A percentile compares a stretch with the other conserved stretches of the same genome.
Conservation (phyloP, 257 asterid species). For the Nicotiana paniculata region DNA sequence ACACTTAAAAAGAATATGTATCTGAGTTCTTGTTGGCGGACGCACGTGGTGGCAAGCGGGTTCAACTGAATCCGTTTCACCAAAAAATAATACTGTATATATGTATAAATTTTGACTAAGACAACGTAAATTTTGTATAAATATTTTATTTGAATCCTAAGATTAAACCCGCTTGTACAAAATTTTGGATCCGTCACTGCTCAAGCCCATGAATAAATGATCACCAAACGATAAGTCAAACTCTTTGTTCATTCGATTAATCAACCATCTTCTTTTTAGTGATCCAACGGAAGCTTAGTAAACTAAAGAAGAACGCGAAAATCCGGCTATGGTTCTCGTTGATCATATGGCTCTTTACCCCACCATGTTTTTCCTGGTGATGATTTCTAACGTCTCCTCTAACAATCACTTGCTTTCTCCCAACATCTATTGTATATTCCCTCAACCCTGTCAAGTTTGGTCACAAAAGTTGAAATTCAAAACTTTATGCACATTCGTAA, state of each 20-base stretch:
- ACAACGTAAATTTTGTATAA: no score
- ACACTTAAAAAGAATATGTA: not conserved
- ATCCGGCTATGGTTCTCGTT: not conserved
- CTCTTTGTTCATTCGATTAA: not conserved
- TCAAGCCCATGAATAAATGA: not conserved
- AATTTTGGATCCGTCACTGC: no score
- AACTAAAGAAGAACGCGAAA: not conserved
- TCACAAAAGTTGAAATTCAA: not conserved
- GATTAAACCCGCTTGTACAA: no score
- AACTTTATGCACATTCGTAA: not conserved
- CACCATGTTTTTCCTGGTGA: not conserved
- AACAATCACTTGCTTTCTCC: constrained; percentile 13
- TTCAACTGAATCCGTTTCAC: no score
- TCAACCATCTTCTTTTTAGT: not conserved
- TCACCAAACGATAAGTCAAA: not conserved
- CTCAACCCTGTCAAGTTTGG: constrained; percentile 14
- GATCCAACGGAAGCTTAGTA: not conserved
- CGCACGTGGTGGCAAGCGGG: no score
- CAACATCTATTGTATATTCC: constrained; percentile 19
- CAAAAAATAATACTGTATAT: no score
- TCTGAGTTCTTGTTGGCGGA: not conserved
- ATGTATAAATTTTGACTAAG: no score
- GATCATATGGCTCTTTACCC: not conserved
- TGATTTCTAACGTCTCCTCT: constrained; percentile 13
- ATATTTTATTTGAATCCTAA: no score